Conservation (phyloP, 441 rosid species). For the Erysimum cheiri region DNA sequence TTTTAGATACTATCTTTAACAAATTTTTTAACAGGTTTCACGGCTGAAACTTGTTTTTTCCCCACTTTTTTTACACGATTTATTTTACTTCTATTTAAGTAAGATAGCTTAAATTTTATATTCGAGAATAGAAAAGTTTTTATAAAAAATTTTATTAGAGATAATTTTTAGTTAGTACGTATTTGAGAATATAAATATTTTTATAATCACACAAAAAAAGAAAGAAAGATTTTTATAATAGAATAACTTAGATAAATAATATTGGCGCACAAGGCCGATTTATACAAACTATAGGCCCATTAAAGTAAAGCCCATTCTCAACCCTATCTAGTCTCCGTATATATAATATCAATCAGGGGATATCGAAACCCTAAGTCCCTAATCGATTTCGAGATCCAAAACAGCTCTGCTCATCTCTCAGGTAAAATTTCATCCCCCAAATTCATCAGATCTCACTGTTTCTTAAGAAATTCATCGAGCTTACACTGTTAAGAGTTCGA, state of each 20-base stretch:
- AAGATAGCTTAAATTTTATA: too few relatives aligned
- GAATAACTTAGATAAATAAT: neutral
- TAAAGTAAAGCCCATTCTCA: conserved; percentile 1
- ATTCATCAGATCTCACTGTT: neutral
- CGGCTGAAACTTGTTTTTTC: too few relatives aligned
- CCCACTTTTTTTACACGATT: too few relatives aligned
- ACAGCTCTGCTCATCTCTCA: neutral
- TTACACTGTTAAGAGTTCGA: neutral
- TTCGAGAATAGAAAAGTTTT: too few relatives aligned
- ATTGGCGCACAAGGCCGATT: neutral
- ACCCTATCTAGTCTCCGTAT: conserved; percentile 17
- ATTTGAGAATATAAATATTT: too few relatives aligned
- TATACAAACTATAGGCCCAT: neutral
- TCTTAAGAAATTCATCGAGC: neutral
- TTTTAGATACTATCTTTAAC: too few relatives aligned
- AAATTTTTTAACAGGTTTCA: too few relatives aligned
- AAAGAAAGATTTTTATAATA: too few relatives aligned
- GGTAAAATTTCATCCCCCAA: neutral
- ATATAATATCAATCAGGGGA: neutral
- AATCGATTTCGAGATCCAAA: conserved; percentile 25
- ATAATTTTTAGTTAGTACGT: too few relatives aligned
- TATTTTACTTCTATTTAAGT: too few relatives aligned
- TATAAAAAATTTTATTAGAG: too few relatives aligned
- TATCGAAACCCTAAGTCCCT: conserved; percentile 9
- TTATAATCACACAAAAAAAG: too few relatives aligned